phyloP scores from a whole-genome alignment of 306 rosid species.

The Vigna reflexopilosa region DNA sequence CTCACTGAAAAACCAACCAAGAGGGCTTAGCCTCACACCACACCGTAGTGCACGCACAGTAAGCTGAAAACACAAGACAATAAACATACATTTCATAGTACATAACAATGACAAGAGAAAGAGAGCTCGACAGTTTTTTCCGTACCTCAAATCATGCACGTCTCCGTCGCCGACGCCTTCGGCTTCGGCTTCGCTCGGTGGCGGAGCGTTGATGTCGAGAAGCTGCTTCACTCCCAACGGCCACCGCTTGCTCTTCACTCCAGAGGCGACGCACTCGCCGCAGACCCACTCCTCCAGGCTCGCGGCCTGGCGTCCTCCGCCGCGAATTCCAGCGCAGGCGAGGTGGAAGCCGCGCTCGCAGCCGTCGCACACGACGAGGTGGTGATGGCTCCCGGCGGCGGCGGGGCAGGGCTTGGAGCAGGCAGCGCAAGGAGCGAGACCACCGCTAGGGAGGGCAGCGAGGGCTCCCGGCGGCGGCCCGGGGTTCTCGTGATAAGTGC shows the following conservation, averaged over 20 bases:
- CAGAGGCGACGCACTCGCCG: constrained; percentile 65
- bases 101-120: not conserved
- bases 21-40: constrained; percentile 9
- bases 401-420: constrained; percentile 66
- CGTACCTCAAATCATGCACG: constrained; percentile 70
- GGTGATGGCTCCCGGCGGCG: constrained; percentile 40
- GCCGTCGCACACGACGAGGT: constrained; percentile 84
- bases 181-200: constrained; percentile 80
- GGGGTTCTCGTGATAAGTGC: constrained; percentile 81
- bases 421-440: constrained; percentile 51
- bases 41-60: not conserved
- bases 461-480: constrained; percentile 79
- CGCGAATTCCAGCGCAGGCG: constrained; percentile 78
- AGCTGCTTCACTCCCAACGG: constrained; percentile 88
- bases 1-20: not conserved
- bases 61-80: not conserved
- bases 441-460: constrained; percentile 52
- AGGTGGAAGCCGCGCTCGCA: constrained; percentile 91
- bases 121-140: constrained; percentile 26
- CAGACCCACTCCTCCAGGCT: constrained; percentile 84
- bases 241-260: constrained; percentile 92
- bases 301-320: constrained; percentile 56
- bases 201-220: constrained; percentile 92
- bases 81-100: not conserved
- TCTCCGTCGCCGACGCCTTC: constrained; percentile 44